phyloP scores from a whole-genome alignment of 768 basidiomycete species.

The Mycena galopus region DNA sequence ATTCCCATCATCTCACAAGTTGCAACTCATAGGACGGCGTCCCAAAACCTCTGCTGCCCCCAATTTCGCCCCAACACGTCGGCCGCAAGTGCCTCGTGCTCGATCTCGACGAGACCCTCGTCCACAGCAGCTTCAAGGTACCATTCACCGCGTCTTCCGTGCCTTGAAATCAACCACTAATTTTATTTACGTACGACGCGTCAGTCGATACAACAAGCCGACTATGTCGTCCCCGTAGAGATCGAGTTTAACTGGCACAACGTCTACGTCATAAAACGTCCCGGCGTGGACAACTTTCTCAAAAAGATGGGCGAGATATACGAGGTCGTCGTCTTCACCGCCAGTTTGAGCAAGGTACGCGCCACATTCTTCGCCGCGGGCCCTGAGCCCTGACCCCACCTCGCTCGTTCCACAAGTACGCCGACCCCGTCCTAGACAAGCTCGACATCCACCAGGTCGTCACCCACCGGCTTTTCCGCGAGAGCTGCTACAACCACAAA shows the following conservation, averaged over 20 bases:
- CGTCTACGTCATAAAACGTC: constrained; percentile 98
- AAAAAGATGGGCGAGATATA: constrained; percentile 99
- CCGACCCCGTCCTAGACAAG: constrained; percentile 88
- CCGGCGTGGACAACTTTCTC: constrained; percentile 98
- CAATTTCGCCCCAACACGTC: constrained; percentile 70
- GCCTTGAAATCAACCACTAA: neutral
- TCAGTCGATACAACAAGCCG: constrained; percentile 73
- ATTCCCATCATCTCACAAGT: neutral
- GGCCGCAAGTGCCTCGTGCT: constrained; percentile 89
- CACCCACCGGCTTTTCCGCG: constrained; percentile 82
- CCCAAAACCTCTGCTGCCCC: constrained; percentile 80
- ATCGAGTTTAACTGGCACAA: constrained; percentile 99
- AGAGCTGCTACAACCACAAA: constrained; percentile 90
- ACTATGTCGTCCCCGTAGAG: constrained; percentile 99
- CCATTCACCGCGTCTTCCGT: neutral
- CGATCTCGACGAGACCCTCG: constrained; percentile 89
- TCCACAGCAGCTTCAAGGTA: constrained; percentile 92
- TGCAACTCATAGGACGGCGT: constrained; percentile 69
- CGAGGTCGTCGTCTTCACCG: constrained; percentile 98
- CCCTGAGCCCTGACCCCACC: neutral
- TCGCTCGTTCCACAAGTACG: constrained; percentile 64
- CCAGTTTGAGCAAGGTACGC: constrained; percentile 94
- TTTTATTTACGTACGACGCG: neutral
- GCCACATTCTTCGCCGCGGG: neutral
- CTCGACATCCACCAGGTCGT: constrained; percentile 83